Evolutionary conservation across 495 filamentous ascomycete genomes (phyloP), one percentile per base, ranked within the genome.

Genomic region (Xylaria bambusicola): DNA sequence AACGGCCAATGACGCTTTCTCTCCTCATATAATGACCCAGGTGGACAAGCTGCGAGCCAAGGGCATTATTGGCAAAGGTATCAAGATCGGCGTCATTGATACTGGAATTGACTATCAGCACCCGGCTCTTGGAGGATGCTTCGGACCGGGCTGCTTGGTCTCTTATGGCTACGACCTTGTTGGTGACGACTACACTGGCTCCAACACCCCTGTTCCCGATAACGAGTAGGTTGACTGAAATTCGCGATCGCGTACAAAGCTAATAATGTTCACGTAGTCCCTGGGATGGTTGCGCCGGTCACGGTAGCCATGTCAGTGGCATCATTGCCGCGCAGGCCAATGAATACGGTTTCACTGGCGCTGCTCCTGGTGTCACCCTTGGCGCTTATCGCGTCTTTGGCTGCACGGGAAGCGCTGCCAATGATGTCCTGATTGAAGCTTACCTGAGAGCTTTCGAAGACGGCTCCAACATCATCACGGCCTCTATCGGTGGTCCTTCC

Each of bases 381-480:
- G 81, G 82, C 41, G 73, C 75, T 33, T 86, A 79, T 62, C 80
- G 81, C 38, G 80, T 85, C 20, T 80, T 84, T 54, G 81, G 82
- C 54, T 84, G 80, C 69, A 56, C 52, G 13, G 73, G 74, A 31
- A 64, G 73, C 27, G 79, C 77, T 23, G 73, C 68, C 35, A 80
- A 81, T 58, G 82, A 84, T 65, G 73, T 82, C 17, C 65, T 85
- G 64, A 82, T 84, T 27, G 73, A 73, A 12, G 82, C 82, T 6
- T 85, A 82, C 60, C 76, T 80, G 65, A 73, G 71, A 70, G 83
- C 83, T 4, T 85, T 78, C 58, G 78, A 85, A 62, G 82, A 72
- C 42, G 82, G 82, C 12, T 80, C 77, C 27, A 81, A 85, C 64
- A 77, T 86, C 62, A 86, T 86, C 63, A 82, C 83, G 24, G 80